A percentile compares a stretch with the other conserved stretches of the same genome.
These are phyloP conservation scores for Teratosphaeria gauchensis DNA, from an alignment of 2,329 filamentous ascomycete species.

Conservation along the genomic window DNA sequence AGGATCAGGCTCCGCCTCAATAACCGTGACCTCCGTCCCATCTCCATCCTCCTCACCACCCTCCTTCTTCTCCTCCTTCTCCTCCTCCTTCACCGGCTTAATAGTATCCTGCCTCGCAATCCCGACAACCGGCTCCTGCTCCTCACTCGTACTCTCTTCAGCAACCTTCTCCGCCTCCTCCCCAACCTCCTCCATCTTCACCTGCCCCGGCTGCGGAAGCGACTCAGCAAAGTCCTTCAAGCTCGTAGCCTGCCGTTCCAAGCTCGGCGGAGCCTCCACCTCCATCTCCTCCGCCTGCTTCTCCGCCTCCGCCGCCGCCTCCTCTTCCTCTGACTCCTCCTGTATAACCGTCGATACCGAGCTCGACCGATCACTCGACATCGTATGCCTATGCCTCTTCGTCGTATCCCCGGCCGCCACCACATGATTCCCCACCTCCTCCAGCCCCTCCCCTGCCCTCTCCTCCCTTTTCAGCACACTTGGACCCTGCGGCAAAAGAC, in stretches of 20 bases:
- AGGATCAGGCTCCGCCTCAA: background rate
- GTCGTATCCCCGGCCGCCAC: conserved; percentile 58
- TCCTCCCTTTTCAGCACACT: conserved; percentile 28
- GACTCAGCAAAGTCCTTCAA: conserved; percentile 10
- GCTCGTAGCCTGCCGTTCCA: conserved; percentile 18
- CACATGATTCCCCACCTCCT: conserved; percentile 31
- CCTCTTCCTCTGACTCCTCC: conserved; percentile 58
- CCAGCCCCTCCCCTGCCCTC: conserved; percentile 4
- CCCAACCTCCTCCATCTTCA: conserved; percentile 5
- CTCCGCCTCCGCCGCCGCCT: conserved; percentile 8
- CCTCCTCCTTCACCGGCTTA: conserved; percentile 10
- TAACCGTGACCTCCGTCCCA: background rate
- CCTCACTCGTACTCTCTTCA: conserved; percentile 3
- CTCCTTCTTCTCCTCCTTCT: conserved; percentile 11
- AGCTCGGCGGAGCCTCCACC: conserved; percentile 2
- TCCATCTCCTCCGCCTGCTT: background rate
- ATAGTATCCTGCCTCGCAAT: conserved; percentile 10
- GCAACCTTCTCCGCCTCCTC: conserved; percentile 3
- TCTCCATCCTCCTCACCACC: conserved; percentile 11
- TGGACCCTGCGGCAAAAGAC: conserved; percentile 10
- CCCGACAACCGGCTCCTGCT: conserved; percentile 2
- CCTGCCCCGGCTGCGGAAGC: conserved; percentile 6
- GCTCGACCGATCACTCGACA: conserved; percentile 57
- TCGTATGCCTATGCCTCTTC: conserved; percentile 72
- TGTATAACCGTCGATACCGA: conserved; percentile 75